These are phyloP conservation scores for Eutypa lata DNA, from an alignment of 2,329 filamentous ascomycete genomes.

Conservation along the genomic window DNA sequence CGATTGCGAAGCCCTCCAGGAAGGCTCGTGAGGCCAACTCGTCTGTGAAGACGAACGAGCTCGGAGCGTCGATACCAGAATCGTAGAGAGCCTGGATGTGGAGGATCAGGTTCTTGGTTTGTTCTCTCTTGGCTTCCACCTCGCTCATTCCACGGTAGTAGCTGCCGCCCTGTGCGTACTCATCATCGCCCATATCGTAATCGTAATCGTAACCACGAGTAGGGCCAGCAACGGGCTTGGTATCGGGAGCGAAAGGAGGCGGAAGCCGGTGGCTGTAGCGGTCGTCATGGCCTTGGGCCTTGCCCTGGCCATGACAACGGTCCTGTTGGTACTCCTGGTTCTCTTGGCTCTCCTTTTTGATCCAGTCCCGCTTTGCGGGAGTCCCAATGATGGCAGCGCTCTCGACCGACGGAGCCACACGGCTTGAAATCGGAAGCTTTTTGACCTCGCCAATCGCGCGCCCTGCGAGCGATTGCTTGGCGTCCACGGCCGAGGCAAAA, in stretches of 20 bases:
- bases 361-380: not conserved
- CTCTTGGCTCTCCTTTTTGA: too few species aligned
- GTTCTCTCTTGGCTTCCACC: conserved; percentile 3
- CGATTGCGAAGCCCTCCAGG: conserved; percentile 24
- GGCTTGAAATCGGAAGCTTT: conserved; percentile 7
- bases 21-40: conserved; percentile 23
- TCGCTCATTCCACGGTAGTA: too few species aligned
- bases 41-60: conserved; percentile 14
- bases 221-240: not conserved
- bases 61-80: conserved; percentile 8
- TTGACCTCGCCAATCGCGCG: conserved; percentile 13
- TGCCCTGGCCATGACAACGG: too few species aligned
- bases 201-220: too few species aligned
- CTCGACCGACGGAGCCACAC: too few species aligned
- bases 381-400: too few species aligned
- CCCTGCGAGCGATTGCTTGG: conserved; percentile 18
- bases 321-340: too few species aligned
- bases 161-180: not conserved
- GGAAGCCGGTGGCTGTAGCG: too few species aligned
- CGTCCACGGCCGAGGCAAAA: conserved; percentile 11
- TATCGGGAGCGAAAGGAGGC: not conserved
- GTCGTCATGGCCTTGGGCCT: too few species aligned
- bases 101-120: conserved; percentile 12
- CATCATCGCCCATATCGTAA: not conserved
- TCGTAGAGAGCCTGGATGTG: conserved; percentile 19